A percentile compares a stretch with the other conserved stretches of the same genome.
These are phyloP conservation scores for Yarrowia bubula DNA, from an alignment of 805 yeast species.

Conservation along the genomic window DNA sequence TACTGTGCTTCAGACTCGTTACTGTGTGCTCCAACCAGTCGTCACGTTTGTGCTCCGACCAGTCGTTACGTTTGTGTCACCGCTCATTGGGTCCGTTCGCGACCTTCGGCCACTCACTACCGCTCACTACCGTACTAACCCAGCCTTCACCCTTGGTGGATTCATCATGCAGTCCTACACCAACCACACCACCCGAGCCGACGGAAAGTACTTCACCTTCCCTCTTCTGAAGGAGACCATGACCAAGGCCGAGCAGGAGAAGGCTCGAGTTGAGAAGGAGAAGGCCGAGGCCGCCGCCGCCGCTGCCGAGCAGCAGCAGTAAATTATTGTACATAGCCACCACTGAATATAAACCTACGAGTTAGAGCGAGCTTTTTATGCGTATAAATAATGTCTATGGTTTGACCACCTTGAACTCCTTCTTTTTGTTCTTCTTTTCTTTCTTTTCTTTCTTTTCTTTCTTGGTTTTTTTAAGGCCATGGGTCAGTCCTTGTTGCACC, in stretches of 20 bases:
- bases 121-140: constrained; percentile 10
- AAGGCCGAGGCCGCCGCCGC: constrained; percentile 25
- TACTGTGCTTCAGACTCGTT: too few relatives aligned
- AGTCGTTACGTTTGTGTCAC: too few relatives aligned
- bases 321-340: constrained; percentile 26
- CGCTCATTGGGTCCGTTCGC: neutral
- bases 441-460: constrained; percentile 28
- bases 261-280: constrained; percentile 15
- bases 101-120: neutral
- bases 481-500: constrained; percentile 29
- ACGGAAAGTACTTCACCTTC: constrained; percentile 26
- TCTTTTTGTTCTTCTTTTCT: neutral
- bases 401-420: constrained; percentile 3
- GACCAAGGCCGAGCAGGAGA: constrained; percentile 27
- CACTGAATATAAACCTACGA: constrained; percentile 21
- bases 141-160: constrained; percentile 27
- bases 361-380: too few relatives aligned
- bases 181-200: constrained; percentile 22
- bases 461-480: constrained; percentile 28
- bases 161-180: constrained; percentile 20
- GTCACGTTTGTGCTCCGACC: too few relatives aligned
- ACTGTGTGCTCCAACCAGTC: too few relatives aligned
- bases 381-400: neutral
- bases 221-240: constrained; percentile 24
- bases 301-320: constrained; percentile 22